These are phyloP conservation scores for Papilionanthe hybrid DNA, from an alignment of 116 monocot species.

Conservation along the genomic window DNA sequence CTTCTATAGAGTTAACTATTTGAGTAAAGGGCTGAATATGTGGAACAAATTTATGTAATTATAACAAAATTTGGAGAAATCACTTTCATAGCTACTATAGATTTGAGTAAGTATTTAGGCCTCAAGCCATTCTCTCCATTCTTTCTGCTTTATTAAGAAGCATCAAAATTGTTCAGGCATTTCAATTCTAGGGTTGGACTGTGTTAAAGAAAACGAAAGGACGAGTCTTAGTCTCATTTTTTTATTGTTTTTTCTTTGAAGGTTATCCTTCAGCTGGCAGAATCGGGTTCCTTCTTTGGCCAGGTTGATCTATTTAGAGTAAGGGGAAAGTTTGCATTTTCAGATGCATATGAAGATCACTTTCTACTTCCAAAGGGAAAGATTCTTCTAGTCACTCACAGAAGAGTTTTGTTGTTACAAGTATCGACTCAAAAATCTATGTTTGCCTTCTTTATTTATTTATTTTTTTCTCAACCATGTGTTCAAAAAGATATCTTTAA, in stretches of 20 bases:
- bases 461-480: not conserved
- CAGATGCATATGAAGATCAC: constrained; percentile 97
- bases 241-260: constrained; percentile 20
- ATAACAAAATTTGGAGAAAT: too few relatives aligned
- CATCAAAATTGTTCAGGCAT: too few relatives aligned
- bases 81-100: too few relatives aligned
- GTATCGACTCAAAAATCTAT: constrained; percentile 16
- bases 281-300: constrained; percentile 83
- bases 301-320: constrained; percentile 99
- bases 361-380: constrained; percentile 87
- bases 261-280: constrained; percentile 90
- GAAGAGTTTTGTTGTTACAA: constrained; percentile 73
- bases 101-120: too few relatives aligned
- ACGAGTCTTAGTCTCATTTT: not conserved
- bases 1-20: too few relatives aligned
- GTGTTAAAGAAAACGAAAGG: too few relatives aligned
- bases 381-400: constrained; percentile 70
- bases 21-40: too few relatives aligned
- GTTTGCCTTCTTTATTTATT: not conserved
- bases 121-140: too few relatives aligned
- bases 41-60: too few relatives aligned
- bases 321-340: constrained; percentile 88
- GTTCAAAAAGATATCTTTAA: too few relatives aligned
- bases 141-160: too few relatives aligned
- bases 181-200: too few relatives aligned